Evolutionary conservation across 495 filamentous ascomycete species (phyloP).

Genomic region (Lineolata rhizophorae): DNA sequence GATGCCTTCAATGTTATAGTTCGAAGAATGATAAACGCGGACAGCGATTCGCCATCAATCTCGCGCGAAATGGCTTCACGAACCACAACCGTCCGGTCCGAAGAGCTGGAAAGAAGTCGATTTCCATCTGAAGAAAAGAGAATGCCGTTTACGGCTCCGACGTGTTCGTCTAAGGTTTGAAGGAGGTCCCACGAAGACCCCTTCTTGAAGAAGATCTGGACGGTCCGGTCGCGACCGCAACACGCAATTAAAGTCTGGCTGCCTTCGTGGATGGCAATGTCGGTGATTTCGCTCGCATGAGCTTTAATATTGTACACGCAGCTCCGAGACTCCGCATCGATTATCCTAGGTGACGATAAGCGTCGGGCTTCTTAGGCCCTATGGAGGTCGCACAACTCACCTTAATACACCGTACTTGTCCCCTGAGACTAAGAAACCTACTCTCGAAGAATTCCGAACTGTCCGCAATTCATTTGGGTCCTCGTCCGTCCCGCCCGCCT

Average conservation of each 20-base stretch:
- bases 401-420: conserved; percentile 69
- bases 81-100: conserved; percentile 66
- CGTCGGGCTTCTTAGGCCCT: no score
- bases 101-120: conserved; percentile 63
- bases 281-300: conserved; percentile 68
- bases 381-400: no score
- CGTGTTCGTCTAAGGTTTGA: conserved; percentile 63
- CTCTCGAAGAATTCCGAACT: conserved; percentile 36
- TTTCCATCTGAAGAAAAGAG: conserved; percentile 40
- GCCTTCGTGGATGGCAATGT: conserved; percentile 43
- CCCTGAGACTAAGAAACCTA: conserved; percentile 47
- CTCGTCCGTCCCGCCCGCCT: conserved; percentile 28
- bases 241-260: conserved; percentile 43
- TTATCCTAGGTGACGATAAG: no score
- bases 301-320: conserved; percentile 51
- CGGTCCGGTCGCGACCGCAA: conserved; percentile 68
- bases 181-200: conserved; percentile 32
- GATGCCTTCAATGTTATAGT: conserved; percentile 68
- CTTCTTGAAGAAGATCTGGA: conserved; percentile 58
- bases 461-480: conserved; percentile 55
- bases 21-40: conserved; percentile 53
- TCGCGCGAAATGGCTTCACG: conserved; percentile 49
- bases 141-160: conserved; percentile 41
- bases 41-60: conserved; percentile 38
- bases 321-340: conserved; percentile 20